Base-by-base conservation (phyloP, 495 filamentous ascomycete genomes). In the Penicillium egyptiacum region DNA sequence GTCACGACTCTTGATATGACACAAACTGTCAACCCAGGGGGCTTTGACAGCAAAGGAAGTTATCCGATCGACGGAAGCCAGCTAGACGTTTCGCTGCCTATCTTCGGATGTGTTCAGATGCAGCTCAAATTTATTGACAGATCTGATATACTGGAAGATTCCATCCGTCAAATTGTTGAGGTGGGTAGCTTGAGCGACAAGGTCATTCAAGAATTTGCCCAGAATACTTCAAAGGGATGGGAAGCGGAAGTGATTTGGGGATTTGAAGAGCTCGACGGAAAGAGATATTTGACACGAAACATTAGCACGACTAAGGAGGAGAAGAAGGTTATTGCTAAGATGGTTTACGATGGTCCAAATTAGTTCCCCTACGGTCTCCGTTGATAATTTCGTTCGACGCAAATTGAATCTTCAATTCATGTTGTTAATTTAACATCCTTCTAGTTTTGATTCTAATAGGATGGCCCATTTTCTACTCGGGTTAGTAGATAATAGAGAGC, bases 281-380 rank as follows among this genome's bases (percentile, higher is more conserved):
- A 57, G 22, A 44, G 45, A 37, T 56, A 57, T 44, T 26, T 66
- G 0, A 66, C 64, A 5, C 43, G 64, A 1, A 61, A 64, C 35
- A 50, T 46, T 8, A 52, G 31, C 25, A 58, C 51, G 9, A 51
- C 19, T 4, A 61, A 58, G 35, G 35, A 91, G 91, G 30, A 96
- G 76, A 70, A 55, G 28, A 52, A 39, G 2, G 41, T 55, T 4
- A 40, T 46, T 19, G 55, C 25, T 12, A 51, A 26, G 40, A 46
- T 57, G 48, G 40, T 55, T 22, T 55, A 55, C 26, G 42, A 55
- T 11, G 35, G 25, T 6, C 23, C 11, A 26, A 41, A 19, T 30
- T 30, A 41, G 26, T 26, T 25, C 11, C 23, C 1, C 25, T 22
- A 17, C 16, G 9, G 6, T 17, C 35, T 17, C 7, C 3, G 16